Evolutionary conservation across 345 rosid species (phyloP).

Genomic region (Limnanthes douglasii): DNA sequence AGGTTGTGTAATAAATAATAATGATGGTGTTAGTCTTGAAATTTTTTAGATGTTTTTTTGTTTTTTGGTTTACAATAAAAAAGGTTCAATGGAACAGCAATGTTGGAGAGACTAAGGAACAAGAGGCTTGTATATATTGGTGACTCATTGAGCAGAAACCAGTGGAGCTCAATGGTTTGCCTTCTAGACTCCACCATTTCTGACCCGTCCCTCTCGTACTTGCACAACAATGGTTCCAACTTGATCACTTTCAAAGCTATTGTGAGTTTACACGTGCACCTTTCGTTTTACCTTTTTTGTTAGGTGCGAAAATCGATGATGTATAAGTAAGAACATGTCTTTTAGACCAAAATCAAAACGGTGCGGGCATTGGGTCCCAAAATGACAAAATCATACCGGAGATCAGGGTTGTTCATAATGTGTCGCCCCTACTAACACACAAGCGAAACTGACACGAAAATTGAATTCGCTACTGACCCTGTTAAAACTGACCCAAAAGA

Average conservation of each 20-base stretch:
- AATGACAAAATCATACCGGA: no score
- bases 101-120: constrained; percentile 70
- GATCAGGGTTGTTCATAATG: no score
- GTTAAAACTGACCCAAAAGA: no score
- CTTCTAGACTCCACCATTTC: constrained; percentile 50
- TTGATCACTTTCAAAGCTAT: constrained; percentile 30
- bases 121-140: constrained; percentile 87
- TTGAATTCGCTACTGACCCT: no score
- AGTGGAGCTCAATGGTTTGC: constrained; percentile 93
- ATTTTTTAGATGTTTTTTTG: background rate
- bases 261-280: constrained; percentile 16
- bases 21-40: background rate
- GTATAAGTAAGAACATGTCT: no score
- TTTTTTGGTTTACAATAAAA: constrained; percentile 4
- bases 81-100: constrained; percentile 67
- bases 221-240: constrained; percentile 46
- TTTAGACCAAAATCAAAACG: no score
- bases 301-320: no score
- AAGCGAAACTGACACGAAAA: no score
- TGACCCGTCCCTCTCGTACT: constrained; percentile 27
- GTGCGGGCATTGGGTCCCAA: no score
- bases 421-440: no score
- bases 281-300: no score
- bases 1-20: no score
- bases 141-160: constrained; percentile 81